phyloP scores from a whole-genome alignment of 2,329 filamentous ascomycete genomes.

The Fusarium camptoceras region DNA sequence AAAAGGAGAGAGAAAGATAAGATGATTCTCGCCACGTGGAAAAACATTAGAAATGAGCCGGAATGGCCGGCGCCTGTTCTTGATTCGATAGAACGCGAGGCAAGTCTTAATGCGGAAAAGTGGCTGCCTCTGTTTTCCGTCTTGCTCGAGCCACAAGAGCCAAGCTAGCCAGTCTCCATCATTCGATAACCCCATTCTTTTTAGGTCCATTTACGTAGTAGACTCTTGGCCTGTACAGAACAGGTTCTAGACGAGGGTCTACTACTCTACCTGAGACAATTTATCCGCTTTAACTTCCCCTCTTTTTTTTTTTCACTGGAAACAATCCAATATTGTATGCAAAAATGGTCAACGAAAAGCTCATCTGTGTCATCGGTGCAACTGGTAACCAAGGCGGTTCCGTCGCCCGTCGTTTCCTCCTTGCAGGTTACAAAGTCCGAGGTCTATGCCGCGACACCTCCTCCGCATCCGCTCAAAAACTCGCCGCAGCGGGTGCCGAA shows the following conservation, averaged over 20 bases:
- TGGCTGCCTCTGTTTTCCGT: not conserved
- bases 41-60: not conserved
- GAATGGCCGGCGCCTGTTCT: not conserved
- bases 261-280: not conserved
- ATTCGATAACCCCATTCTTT: not conserved
- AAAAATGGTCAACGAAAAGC: constrained; percentile 45
- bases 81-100: not conserved
- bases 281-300: not conserved
- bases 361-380: constrained; percentile 60
- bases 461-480: constrained; percentile 55
- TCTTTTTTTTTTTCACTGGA: not conserved
- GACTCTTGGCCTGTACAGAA: not conserved
- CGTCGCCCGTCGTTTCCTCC: constrained; percentile 61
- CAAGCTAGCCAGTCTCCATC: not conserved
- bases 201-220: not conserved
- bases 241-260: not conserved
- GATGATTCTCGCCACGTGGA: not conserved
- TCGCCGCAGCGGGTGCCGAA: constrained; percentile 58
- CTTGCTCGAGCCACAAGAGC: not conserved
- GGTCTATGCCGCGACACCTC: constrained; percentile 60
- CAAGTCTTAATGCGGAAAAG: not conserved
- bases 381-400: constrained; percentile 66
- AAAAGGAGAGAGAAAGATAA: not conserved
- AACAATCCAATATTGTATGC: too few relatives aligned
- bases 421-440: constrained; percentile 58